Percentiles rank a stretch among this genome's conserved stretches.
Conservation (phyloP, 257 asterid species). For the Buddleja alternifolia region DNA sequence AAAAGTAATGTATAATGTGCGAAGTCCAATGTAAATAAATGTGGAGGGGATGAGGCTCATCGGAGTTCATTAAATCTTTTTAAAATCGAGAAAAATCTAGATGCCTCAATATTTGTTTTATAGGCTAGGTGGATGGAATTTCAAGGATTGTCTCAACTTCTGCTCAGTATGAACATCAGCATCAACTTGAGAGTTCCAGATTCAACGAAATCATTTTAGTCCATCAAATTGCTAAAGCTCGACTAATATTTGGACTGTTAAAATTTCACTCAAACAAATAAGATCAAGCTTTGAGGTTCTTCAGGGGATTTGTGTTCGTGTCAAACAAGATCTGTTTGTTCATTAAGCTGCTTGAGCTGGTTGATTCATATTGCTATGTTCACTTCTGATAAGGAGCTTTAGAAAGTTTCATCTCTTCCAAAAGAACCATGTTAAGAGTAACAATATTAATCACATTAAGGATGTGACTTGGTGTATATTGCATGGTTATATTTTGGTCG, state of each 20-base stretch:
- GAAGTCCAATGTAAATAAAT: neutral
- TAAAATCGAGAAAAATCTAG: neutral
- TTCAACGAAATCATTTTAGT: neutral
- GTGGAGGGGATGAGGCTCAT: neutral
- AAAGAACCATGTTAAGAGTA: neutral
- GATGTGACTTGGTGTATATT: slow-evolving; percentile 16
- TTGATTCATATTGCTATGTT: slow-evolving; percentile 8
- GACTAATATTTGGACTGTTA: slow-evolving; percentile 3
- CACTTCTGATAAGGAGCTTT: neutral
- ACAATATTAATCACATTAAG: neutral
- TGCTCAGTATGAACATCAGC: neutral
- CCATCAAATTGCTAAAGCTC: slow-evolving; percentile 9
- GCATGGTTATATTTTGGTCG: slow-evolving; percentile 12
- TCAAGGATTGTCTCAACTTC: neutral
- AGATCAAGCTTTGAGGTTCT: neutral
- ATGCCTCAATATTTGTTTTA: neutral
- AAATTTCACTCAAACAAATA: neutral
- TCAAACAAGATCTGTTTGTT: no score
- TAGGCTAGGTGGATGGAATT: slow-evolving; percentile 6
- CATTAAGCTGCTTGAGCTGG: slow-evolving; percentile 1
- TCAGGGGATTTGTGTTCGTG: slow-evolving; percentile 2
- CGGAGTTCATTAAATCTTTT: neutral
- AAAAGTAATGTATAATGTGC: neutral
- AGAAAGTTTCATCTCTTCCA: neutral
- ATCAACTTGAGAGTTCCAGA: neutral